A percentile compares a stretch with the other conserved stretches of the same genome.
These are phyloP conservation scores for Umbilicus rupestris DNA, from an alignment of 164 flowering plant species.

Conservation along the genomic window DNA sequence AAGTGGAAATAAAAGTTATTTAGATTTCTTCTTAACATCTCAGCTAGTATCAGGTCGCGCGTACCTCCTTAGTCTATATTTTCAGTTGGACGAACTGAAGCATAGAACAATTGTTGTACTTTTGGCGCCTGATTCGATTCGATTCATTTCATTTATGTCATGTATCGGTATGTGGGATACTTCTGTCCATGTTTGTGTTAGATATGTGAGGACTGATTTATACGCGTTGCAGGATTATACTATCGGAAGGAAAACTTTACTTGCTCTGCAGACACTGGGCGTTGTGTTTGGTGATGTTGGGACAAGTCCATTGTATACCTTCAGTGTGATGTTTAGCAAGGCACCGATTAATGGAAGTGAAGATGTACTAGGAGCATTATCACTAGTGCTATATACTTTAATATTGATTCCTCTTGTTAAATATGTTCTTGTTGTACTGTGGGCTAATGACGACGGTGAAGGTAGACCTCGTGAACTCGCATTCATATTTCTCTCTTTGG, in stretches of 20 bases:
- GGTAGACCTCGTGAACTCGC: constrained; percentile 33
- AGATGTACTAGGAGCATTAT: constrained; percentile 88
- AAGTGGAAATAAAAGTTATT: neutral
- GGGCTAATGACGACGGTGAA: constrained; percentile 99
- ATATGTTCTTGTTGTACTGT: constrained; percentile 80
- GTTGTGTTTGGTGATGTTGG: constrained; percentile 99
- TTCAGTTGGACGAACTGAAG: no score
- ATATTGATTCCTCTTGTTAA: constrained; percentile 86
- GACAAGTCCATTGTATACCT: constrained; percentile 93
- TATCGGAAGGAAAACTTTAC: constrained; percentile 49
- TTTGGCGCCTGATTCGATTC: no score
- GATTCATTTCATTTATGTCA: no score
- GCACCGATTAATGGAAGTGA: constrained; percentile 69
- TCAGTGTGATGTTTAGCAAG: constrained; percentile 91
- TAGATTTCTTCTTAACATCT: neutral
- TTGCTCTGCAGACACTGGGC: constrained; percentile 87
- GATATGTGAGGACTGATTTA: neutral
- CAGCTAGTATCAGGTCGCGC: neutral
- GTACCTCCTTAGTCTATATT: no score
- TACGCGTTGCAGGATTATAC: constrained; percentile 55
- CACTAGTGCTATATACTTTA: constrained; percentile 81
- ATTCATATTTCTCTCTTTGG: neutral
- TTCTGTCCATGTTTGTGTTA: neutral
- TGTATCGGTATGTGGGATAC: neutral
- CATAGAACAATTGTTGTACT: no score